phyloP scores from a whole-genome alignment of 352 stramenopile species.

The Pythium phragmitis region DNA sequence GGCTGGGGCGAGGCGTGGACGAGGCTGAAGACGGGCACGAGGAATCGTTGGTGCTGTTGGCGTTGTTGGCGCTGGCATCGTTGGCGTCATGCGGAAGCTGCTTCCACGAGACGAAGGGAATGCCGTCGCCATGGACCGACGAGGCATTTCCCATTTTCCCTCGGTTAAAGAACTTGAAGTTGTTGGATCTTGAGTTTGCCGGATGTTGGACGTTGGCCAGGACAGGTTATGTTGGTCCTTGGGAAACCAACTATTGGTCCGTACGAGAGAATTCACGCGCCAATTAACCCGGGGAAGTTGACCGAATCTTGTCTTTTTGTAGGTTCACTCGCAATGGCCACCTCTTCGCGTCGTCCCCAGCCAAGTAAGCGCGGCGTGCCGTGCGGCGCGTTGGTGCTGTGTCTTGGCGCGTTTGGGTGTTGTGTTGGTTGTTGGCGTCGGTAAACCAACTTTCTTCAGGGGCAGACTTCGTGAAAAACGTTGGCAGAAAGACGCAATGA shows the following conservation, averaged over 20 bases:
- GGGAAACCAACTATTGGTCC: background rate
- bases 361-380: background rate
- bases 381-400: conserved; percentile 2
- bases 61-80: conserved; percentile 1
- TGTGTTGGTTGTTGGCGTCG: background rate
- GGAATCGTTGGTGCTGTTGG: background rate
- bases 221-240: background rate
- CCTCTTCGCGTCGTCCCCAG: background rate
- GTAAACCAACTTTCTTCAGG: conserved; percentile 4
- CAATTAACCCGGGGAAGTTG: background rate
- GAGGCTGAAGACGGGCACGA: background rate
- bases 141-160: conserved; percentile 25
- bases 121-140: conserved; percentile 39
- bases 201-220: conserved; percentile 2
- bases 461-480: conserved; percentile 5
- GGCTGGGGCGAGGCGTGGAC: conserved; percentile 13
- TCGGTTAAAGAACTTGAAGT: conserved; percentile 1
- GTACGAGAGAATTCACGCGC: background rate
- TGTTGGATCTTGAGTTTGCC: background rate
- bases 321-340: conserved; percentile 6
- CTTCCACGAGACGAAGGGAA: conserved; percentile 73
- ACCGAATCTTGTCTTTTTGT: background rate
- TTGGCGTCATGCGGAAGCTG: conserved; percentile 15
- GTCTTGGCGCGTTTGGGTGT: conserved; percentile 1
- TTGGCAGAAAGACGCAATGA: conserved; percentile 15